Conservation (phyloP, 768 basidiomycete genomes). For the Russula sp. region DNA sequence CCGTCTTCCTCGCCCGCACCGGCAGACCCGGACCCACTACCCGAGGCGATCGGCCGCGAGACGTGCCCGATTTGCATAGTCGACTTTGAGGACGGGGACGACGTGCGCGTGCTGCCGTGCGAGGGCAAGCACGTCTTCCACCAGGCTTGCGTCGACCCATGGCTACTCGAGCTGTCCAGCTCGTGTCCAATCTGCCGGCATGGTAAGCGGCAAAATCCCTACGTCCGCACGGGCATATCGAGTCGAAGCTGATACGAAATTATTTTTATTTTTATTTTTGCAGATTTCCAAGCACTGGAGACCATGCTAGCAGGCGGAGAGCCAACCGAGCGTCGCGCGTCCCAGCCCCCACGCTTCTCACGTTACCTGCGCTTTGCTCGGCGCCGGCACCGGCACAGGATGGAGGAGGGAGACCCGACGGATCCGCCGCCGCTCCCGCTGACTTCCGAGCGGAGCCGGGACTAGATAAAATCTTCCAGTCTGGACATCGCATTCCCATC, state of each 20-base stretch:
- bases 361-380: conserved; percentile 32
- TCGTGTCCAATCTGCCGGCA: conserved; percentile 92
- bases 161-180: conserved; percentile 85
- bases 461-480: not conserved
- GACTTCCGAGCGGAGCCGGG: conserved; percentile 17
- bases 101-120: conserved; percentile 85
- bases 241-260: not conserved
- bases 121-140: conserved; percentile 91
- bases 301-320: conserved; percentile 28
- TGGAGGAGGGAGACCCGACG: conserved; percentile 27
- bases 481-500: not conserved
- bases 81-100: conserved; percentile 92
- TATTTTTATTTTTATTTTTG: not conserved
- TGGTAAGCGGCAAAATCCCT: conserved; percentile 41
- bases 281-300: conserved; percentile 35
- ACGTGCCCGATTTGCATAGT: conserved; percentile 94
- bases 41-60: conserved; percentile 67
- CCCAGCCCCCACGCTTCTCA: conserved; percentile 30
- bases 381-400: conserved; percentile 25
- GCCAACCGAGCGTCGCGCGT: conserved; percentile 22
- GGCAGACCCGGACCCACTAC: conserved; percentile 41
- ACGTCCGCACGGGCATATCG: not conserved
- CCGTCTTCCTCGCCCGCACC: conserved; percentile 21
- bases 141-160: conserved; percentile 84
- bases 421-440: conserved; percentile 25